phyloP scores from a whole-genome alignment of 306 rosid genomes.

The Hippophae tibetana region DNA sequence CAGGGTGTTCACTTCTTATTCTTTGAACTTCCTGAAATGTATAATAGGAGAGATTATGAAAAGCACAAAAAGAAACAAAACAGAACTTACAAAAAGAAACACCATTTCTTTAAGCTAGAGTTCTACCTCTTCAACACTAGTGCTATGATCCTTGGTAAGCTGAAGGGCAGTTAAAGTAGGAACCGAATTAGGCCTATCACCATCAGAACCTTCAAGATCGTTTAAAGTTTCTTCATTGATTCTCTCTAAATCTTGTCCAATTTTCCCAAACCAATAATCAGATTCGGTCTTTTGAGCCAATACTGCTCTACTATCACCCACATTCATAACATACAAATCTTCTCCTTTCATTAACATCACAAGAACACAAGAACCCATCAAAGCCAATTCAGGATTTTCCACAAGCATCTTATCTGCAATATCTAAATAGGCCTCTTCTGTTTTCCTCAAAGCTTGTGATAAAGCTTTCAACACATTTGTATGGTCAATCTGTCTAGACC shows the following conservation, averaged over 20 bases:
- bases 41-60: constrained; percentile 5
- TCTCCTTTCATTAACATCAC: constrained; percentile 97
- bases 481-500: constrained; percentile 34
- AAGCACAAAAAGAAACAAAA: not conserved
- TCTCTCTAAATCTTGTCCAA: constrained; percentile 80
- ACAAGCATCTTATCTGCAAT: constrained; percentile 67
- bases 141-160: constrained; percentile 86
- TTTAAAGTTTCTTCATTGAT: constrained; percentile 83
- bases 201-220: constrained; percentile 74
- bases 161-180: constrained; percentile 61
- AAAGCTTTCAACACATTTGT: constrained; percentile 76
- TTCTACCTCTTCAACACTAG: constrained; percentile 62
- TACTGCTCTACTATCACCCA: constrained; percentile 89
- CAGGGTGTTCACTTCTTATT: constrained; percentile 66
- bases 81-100: not conserved
- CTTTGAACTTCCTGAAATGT: constrained; percentile 71
- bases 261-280: constrained; percentile 84
- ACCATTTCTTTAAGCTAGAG: not conserved
- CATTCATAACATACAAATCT: constrained; percentile 88
- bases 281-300: constrained; percentile 85
- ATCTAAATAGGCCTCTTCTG: constrained; percentile 82
- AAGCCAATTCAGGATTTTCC: constrained; percentile 88
- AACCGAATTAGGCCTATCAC: constrained; percentile 35
- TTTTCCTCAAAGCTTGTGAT: constrained; percentile 65
- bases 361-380: constrained; percentile 99